Evolutionary conservation across 768 basidiomycete genomes (phyloP).

Genomic region (Tulasnella sp.): DNA sequence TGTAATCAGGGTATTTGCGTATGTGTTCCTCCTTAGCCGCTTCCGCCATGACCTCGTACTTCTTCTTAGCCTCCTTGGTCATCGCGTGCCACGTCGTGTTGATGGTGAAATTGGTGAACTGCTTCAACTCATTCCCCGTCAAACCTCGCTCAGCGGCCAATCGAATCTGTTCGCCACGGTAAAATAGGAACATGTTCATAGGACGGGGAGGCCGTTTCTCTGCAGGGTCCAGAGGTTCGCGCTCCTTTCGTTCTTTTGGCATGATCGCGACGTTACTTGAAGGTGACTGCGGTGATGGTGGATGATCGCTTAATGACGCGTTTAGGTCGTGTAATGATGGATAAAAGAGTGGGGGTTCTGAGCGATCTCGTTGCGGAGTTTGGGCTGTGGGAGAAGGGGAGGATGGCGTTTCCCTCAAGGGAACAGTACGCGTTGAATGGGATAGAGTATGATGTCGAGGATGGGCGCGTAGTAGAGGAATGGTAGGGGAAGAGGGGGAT

Average conservation of each 20-base stretch:
- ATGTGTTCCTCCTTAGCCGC: not conserved
- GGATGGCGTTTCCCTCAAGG: no score
- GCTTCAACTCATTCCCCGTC: not conserved
- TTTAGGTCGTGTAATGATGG: no score
- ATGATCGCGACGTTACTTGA: not conserved
- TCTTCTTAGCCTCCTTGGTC: not conserved
- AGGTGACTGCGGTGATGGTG: no score
- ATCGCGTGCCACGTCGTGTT: not conserved
- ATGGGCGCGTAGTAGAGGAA: no score
- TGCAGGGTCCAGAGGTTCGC: not conserved
- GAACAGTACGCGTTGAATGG: no score
- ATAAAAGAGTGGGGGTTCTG: no score
- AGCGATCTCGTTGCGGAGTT: no score
- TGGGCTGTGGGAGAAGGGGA: no score
- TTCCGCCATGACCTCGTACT: not conserved
- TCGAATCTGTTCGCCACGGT: not conserved
- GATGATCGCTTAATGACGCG: no score
- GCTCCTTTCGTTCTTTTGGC: not conserved
- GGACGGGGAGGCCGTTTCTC: not conserved
- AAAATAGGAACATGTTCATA: constrained; percentile 3
- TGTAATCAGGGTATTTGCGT: constrained; percentile 1
- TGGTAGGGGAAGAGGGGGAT: no score
- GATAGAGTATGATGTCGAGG: no score
- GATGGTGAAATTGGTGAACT: not conserved
- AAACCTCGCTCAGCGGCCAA: not conserved